Percentiles rank a stretch among this genome's conserved stretches.
Conservation (phyloP, 176 grass and related monocot species). For the Metroxylon sagu region DNA sequence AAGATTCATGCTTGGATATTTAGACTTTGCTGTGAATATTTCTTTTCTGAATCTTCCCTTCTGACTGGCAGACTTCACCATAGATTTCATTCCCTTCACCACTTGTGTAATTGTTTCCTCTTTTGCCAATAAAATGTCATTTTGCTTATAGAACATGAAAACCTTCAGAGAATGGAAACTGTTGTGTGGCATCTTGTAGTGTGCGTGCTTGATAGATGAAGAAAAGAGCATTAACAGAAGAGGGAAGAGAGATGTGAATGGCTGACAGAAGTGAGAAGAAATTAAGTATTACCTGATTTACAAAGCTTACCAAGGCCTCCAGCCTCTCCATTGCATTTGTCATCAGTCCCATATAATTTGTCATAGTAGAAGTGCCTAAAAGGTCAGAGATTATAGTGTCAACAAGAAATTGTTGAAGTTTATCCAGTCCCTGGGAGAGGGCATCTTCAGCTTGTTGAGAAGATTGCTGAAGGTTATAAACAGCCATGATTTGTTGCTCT, state of each 20-base stretch:
- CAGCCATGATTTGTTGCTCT: constrained; percentile 27
- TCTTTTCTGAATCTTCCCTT: no score
- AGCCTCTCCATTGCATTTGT: constrained; percentile 44
- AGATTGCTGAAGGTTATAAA: constrained; percentile 35
- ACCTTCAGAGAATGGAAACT: no score
- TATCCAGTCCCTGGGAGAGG: constrained; percentile 77
- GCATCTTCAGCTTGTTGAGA: constrained; percentile 79
- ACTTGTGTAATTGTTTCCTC: no score
- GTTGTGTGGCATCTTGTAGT: no score
- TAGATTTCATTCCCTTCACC: no score
- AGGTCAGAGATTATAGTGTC: constrained; percentile 41
- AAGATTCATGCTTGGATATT: no score
- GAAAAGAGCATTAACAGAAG: not conserved
- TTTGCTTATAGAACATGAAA: no score
- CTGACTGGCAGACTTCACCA: no score
- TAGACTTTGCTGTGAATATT: no score
- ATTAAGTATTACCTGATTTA: constrained; percentile 42
- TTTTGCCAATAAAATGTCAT: no score
- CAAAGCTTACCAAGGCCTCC: constrained; percentile 52
- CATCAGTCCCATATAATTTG: constrained; percentile 52
- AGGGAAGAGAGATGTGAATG: no score
- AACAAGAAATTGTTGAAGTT: constrained; percentile 71
- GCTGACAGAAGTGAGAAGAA: no score
- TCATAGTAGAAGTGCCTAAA: constrained; percentile 23
- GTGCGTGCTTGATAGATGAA: not conserved